Conservation (phyloP, 2,329 filamentous ascomycete genomes). For the Fusarium sp. region DNA sequence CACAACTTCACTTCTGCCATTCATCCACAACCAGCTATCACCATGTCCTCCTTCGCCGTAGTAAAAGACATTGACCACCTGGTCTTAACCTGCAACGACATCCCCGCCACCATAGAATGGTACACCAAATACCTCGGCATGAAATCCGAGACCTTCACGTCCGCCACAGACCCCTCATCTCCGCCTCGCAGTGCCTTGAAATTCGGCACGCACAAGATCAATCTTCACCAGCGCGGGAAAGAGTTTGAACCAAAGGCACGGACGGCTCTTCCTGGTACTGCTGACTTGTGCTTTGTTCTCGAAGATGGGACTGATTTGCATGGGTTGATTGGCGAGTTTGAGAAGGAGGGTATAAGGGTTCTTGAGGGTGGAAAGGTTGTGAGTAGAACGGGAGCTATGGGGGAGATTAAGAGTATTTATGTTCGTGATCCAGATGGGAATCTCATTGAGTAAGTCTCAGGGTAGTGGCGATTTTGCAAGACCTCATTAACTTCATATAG, state of each 20-base stretch:
- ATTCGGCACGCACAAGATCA: slow-evolving; percentile 72
- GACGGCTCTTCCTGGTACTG: slow-evolving; percentile 67
- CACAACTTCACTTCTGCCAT: neutral
- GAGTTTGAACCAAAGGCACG: slow-evolving; percentile 72
- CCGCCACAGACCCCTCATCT: slow-evolving; percentile 52
- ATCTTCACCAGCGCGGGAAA: slow-evolving; percentile 68
- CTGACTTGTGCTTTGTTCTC: slow-evolving; percentile 71
- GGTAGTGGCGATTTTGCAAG: rapidly evolving
- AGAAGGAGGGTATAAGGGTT: slow-evolving; percentile 61
- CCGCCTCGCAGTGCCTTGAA: slow-evolving; percentile 63
- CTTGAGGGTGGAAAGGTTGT: slow-evolving; percentile 66
- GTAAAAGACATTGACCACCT: slow-evolving; percentile 69
- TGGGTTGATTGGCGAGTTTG: slow-evolving; percentile 58
- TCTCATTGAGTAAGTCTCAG: slow-evolving; percentile 67
- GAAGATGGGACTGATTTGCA: slow-evolving; percentile 61
- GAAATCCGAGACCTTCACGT: slow-evolving; percentile 65
- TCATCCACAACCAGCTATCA: neutral
- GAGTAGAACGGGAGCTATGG: slow-evolving; percentile 67
- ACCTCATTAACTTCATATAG: neutral
- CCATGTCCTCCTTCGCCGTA: slow-evolving; percentile 41
- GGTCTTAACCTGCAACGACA: slow-evolving; percentile 68
- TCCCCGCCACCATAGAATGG: slow-evolving; percentile 65
- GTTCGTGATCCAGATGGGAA: slow-evolving; percentile 73
- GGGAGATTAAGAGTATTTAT: slow-evolving; percentile 69
- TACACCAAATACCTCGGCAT: slow-evolving; percentile 70